These are phyloP conservation scores for Sporothrix protearum DNA, from an alignment of 2,329 filamentous ascomycete genomes.

Conservation along the genomic window DNA sequence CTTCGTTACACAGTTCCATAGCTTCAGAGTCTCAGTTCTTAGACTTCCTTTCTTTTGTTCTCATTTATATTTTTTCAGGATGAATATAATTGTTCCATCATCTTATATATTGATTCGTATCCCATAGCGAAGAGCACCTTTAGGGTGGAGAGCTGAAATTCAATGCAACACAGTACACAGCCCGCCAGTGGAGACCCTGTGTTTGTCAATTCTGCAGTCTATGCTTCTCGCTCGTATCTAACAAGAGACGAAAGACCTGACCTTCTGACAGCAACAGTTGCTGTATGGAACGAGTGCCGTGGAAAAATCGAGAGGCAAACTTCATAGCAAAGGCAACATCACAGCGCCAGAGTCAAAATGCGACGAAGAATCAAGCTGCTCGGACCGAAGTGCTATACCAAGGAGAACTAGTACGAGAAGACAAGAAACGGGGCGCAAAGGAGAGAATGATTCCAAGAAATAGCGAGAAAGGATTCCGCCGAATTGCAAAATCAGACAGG, in stretches of 20 bases:
- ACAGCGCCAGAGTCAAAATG: neutral
- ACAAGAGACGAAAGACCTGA: no score
- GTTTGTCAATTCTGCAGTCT: no score
- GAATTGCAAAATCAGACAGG: neutral
- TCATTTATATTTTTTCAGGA: neutral
- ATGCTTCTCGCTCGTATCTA: no score
- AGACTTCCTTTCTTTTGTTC: neutral
- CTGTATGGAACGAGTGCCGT: conserved; percentile 11
- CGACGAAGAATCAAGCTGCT: neutral
- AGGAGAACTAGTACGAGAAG: neutral
- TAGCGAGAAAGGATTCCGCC: neutral
- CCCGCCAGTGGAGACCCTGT: no score
- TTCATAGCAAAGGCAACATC: neutral
- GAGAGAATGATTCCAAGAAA: neutral
- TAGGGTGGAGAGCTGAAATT: no score
- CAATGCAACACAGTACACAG: no score
- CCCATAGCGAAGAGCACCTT: conserved; percentile 5
- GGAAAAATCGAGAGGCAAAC: neutral
- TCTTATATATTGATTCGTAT: neutral
- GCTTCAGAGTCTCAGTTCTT: no score
- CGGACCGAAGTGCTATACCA: neutral
- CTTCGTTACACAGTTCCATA: no score
- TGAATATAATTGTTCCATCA: neutral
- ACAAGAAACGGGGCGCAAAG: neutral
- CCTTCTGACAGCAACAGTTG: neutral